Conservation (phyloP, 1,284 basidiomycete species). For the Ceratobasidium sp. region DNA sequence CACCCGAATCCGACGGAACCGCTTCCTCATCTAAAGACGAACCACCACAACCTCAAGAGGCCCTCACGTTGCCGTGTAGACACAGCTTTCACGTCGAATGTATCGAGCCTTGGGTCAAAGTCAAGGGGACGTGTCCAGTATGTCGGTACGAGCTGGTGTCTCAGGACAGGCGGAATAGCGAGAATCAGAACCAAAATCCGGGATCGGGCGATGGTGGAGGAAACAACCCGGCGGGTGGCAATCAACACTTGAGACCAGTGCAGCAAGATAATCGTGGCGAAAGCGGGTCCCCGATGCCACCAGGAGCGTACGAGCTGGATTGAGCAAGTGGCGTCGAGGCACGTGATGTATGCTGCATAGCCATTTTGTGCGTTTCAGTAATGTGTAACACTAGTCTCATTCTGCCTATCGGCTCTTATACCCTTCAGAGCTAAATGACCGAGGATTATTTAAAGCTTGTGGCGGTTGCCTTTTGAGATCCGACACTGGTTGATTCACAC, state of each 20-base stretch:
- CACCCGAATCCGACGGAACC: constrained; percentile 3
- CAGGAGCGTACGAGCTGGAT: constrained; percentile 24
- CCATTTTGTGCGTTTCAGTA: background rate
- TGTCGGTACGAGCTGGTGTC: constrained; percentile 63
- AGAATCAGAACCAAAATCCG: background rate
- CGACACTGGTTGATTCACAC: too few species aligned
- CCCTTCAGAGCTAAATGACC: too few species aligned
- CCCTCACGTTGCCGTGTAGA: constrained; percentile 74
- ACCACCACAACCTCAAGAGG: constrained; percentile 21
- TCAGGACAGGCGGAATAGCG: background rate
- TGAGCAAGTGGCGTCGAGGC: background rate
- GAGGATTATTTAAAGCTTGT: too few species aligned
- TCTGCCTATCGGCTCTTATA: too few species aligned
- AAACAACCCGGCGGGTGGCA: background rate
- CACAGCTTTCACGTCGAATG: constrained; percentile 83
- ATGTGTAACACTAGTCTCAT: background rate
- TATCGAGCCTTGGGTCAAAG: constrained; percentile 81
- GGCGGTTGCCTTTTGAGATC: too few species aligned
- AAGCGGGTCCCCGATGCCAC: constrained; percentile 10
- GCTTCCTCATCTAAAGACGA: constrained; percentile 5
- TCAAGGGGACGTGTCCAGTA: constrained; percentile 83
- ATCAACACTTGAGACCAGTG: background rate
- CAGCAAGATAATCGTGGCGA: background rate
- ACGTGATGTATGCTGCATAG: background rate
- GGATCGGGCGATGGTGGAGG: background rate